A percentile compares a stretch with the other conserved stretches of the same genome.
Evolutionary conservation across 2,329 filamentous ascomycete species (phyloP).

Genomic region (Pestalotiopsis sp.): DNA sequence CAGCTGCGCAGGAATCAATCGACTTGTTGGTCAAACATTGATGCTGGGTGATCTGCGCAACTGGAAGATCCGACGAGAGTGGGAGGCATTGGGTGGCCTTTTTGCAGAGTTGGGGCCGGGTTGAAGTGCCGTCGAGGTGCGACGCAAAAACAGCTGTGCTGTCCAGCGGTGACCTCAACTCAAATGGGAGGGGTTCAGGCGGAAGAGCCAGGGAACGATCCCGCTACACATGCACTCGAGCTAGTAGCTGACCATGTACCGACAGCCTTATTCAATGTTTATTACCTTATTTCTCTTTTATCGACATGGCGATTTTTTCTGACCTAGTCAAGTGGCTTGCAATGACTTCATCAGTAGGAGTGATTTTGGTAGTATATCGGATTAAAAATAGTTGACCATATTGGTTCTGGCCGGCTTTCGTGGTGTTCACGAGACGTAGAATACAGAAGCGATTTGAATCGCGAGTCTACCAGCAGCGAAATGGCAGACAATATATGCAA

Average conservation of each 20-base stretch:
- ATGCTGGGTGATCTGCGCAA: neutral
- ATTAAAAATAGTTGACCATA: too few relatives aligned
- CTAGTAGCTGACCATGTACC: neutral
- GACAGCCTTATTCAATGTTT: neutral
- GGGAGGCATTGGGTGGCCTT: neutral
- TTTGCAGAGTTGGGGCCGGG: neutral
- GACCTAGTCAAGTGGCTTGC: neutral
- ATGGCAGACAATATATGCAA: too few relatives aligned
- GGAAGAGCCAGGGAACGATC: neutral
- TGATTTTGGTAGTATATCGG: neutral
- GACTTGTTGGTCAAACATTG: neutral
- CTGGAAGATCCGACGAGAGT: neutral
- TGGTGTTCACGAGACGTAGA: too few relatives aligned
- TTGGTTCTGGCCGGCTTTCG: too few relatives aligned
- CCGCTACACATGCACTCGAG: neutral
- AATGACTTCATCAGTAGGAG: neutral
- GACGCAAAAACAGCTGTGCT: neutral
- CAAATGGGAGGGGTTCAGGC: neutral
- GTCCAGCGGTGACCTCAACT: neutral
- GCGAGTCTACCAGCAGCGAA: too few relatives aligned
- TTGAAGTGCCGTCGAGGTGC: neutral
- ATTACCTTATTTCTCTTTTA: neutral
- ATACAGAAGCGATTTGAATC: too few relatives aligned
- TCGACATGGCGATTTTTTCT: neutral
- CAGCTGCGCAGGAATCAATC: neutral